Percentiles rank a stretch among this genome's conserved stretches.
These are phyloP conservation scores for Ogataea trehaloabstinens DNA, from an alignment of 805 yeast species.

Conservation along the genomic window DNA sequence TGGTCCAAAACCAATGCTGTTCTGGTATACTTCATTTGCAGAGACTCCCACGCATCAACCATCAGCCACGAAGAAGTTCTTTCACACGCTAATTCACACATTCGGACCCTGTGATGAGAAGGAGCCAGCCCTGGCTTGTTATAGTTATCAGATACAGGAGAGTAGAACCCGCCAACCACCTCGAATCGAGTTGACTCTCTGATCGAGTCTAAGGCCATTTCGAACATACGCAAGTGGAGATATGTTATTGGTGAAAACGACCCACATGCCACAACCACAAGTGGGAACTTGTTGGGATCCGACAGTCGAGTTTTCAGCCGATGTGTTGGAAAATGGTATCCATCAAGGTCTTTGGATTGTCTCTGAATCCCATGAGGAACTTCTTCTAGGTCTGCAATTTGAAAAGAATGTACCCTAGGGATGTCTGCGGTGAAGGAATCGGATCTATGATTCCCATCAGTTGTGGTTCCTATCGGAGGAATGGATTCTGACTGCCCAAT, in stretches of 20 bases:
- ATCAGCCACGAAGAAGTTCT: constrained; percentile 95
- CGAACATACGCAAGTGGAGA: constrained; percentile 94
- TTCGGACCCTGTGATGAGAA: constrained; percentile 85
- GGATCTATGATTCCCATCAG: constrained; percentile 28
- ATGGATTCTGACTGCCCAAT: neutral
- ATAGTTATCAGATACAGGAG: constrained; percentile 93
- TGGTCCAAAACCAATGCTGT: constrained; percentile 96
- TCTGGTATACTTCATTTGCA: constrained; percentile 86
- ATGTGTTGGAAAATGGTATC: constrained; percentile 85
- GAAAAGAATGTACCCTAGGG: constrained; percentile 49
- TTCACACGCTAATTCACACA: constrained; percentile 98
- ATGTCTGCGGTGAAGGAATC: constrained; percentile 28
- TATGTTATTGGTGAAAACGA: constrained; percentile 95
- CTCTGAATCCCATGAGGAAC: constrained; percentile 93
- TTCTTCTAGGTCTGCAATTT: constrained; percentile 92
- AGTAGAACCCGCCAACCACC: constrained; percentile 93
- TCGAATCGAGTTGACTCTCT: constrained; percentile 91
- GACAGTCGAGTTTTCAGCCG: constrained; percentile 66
- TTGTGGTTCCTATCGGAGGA: neutral
- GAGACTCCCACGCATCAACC: constrained; percentile 99
- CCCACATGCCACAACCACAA: constrained; percentile 96
- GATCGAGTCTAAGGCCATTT: constrained; percentile 95
- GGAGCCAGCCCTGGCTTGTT: constrained; percentile 91
- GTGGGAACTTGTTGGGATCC: constrained; percentile 78
- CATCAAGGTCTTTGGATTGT: constrained; percentile 70